Evolutionary conservation across 2,329 filamentous ascomycete species (phyloP).

Genomic region (Lasiodiplodia gonubiensis): DNA sequence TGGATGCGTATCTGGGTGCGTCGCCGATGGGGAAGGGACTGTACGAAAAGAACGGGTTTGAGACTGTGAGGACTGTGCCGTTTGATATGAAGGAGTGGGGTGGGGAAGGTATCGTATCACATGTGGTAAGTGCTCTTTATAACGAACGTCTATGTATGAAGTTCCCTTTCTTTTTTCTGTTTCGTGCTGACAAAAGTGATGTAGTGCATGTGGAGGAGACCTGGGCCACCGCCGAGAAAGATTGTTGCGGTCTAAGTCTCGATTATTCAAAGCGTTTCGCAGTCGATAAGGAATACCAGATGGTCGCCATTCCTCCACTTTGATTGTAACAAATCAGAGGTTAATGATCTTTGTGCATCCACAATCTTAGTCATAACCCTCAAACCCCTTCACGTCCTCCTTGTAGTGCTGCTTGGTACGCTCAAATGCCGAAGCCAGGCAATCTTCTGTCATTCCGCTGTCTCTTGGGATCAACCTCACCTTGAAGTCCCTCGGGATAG

Average conservation of each 20-base stretch:
- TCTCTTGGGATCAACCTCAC: conserved; percentile 62
- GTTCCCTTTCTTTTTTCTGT: not conserved
- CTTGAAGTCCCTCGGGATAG: conserved; percentile 65
- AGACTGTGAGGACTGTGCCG: conserved; percentile 35
- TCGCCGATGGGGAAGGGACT: conserved; percentile 42
- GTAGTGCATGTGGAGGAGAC: conserved; percentile 17
- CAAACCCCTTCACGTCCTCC: conserved; percentile 36
- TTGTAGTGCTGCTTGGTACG: conserved; percentile 58
- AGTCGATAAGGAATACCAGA: too few relatives aligned
- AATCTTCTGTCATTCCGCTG: conserved; percentile 44
- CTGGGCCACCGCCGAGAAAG: conserved; percentile 9
- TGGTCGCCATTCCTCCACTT: not conserved
- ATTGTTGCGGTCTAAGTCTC: conserved; percentile 3
- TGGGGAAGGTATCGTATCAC: conserved; percentile 36
- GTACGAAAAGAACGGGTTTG: conserved; percentile 43
- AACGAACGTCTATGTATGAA: not conserved
- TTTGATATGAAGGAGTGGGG: conserved; percentile 42
- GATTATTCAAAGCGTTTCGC: too few relatives aligned
- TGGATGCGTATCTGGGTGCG: conserved; percentile 43
- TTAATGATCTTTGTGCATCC: not conserved
- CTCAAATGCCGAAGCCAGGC: conserved; percentile 50
- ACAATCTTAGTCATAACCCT: conserved; percentile 12
- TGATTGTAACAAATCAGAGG: not conserved
- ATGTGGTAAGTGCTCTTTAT: conserved; percentile 38
- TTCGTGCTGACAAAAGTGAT: not conserved